Percentiles rank a stretch among this genome's conserved stretches.
Evolutionary conservation across 305 asterid species (phyloP).

Genomic region (Lippia alba): DNA sequence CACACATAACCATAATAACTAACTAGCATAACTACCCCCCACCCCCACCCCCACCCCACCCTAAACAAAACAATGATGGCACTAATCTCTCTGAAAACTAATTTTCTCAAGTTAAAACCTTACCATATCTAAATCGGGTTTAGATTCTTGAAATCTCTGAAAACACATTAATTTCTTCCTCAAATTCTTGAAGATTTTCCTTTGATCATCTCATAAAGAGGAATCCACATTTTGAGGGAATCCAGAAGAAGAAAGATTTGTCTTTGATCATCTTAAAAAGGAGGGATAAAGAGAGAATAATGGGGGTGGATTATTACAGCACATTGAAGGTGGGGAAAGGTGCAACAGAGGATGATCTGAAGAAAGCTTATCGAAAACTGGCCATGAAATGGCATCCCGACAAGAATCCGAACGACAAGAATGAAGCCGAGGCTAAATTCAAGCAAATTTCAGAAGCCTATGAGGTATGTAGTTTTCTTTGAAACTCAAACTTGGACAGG

Average conservation of each 20-base stretch:
- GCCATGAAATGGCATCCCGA: conserved; percentile 99
- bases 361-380: conserved; percentile 84
- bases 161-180: background rate
- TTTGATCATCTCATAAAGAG: too few relatives aligned
- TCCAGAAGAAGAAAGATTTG: background rate
- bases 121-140: background rate
- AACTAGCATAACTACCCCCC: background rate
- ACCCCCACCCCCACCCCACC: background rate
- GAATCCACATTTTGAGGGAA: too few relatives aligned
- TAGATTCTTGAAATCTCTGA: background rate
- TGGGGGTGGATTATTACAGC: conserved; percentile 87
- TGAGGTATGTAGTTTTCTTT: conserved; percentile 51
- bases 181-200: background rate
- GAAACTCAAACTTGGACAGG: background rate
- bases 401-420: conserved; percentile 79
- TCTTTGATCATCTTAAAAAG: background rate
- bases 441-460: conserved; percentile 93
- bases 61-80: background rate
- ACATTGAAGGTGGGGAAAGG: conserved; percentile 65
- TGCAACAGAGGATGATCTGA: conserved; percentile 91
- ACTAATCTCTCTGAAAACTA: background rate
- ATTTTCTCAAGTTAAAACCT: too few relatives aligned
- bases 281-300: conserved; percentile 19
- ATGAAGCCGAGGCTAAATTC: conserved; percentile 88
- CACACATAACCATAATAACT: background rate